phyloP scores from a whole-genome alignment of 1,284 basidiomycete genomes.

The Fomitiporia mediterranea region DNA sequence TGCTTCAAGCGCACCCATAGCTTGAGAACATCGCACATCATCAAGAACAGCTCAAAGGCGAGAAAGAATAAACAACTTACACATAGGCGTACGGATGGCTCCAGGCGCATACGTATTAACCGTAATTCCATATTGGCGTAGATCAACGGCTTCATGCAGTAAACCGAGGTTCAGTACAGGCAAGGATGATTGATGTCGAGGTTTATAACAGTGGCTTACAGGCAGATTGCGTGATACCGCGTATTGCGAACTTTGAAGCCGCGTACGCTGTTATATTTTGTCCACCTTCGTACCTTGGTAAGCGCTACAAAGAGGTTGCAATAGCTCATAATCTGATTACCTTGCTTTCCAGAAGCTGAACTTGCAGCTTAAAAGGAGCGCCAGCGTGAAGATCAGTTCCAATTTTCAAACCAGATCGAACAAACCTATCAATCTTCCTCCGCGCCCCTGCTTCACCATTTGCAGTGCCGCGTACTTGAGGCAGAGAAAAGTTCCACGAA shows the following conservation, averaged over 20 bases:
- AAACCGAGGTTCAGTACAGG: background rate
- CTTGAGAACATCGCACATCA: no score
- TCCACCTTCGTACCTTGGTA: no score
- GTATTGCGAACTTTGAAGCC: conserved; percentile 14
- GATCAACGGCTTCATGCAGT: conserved; percentile 15
- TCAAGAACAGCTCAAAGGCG: no score
- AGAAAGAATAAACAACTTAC: background rate
- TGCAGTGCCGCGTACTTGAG: conserved; percentile 22
- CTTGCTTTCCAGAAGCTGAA: no score
- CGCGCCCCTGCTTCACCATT: conserved; percentile 21
- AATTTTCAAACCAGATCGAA: no score
- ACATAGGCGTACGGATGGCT: conserved; percentile 4
- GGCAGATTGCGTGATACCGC: conserved; percentile 17
- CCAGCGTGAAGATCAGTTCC: no score
- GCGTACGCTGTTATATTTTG: conserved; percentile 16
- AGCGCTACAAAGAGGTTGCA: no score
- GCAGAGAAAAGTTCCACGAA: conserved; percentile 21
- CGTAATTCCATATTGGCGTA: conserved; percentile 21
- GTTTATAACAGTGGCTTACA: conserved; percentile 1
- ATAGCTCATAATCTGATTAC: no score
- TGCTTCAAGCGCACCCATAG: no score
- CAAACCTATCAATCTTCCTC: conserved; percentile 19
- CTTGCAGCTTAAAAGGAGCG: no score
- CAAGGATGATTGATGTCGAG: background rate
- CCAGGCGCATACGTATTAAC: conserved; percentile 19